phyloP scores from a whole-genome alignment of 352 stramenopile species.

The Globisporangium rhizosaccharum region DNA sequence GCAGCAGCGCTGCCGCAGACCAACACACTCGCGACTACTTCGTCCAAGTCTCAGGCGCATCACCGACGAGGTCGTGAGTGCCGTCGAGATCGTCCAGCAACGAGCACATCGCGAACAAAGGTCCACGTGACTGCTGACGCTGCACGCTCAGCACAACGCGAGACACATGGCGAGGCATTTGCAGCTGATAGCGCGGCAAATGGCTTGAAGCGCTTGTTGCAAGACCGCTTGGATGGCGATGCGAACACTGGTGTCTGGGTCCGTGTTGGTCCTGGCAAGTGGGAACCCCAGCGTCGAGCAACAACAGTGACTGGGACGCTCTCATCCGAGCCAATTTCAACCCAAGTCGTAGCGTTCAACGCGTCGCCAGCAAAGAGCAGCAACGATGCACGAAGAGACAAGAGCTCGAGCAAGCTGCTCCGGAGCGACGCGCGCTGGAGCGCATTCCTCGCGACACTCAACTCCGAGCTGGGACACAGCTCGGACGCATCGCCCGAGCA shows the following conservation, averaged over 20 bases:
- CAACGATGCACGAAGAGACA: background rate
- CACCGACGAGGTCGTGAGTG: too few relatives aligned
- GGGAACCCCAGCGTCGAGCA: slow-evolving; percentile 12
- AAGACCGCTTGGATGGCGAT: slow-evolving; percentile 3
- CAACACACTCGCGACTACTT: background rate
- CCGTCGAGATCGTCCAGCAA: too few relatives aligned
- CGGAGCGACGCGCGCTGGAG: slow-evolving; percentile 25
- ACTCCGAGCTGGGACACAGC: slow-evolving; percentile 12
- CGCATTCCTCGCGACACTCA: slow-evolving; percentile 15
- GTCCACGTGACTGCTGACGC: slow-evolving; percentile 1
- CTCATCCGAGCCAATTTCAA: slow-evolving; percentile 2
- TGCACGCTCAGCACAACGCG: background rate
- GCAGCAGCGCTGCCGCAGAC: background rate
- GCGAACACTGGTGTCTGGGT: slow-evolving; percentile 16
- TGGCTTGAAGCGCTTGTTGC: background rate
- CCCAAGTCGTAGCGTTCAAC: slow-evolving; percentile 11
- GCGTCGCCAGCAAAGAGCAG: background rate
- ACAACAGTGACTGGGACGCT: background rate
- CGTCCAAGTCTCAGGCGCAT: too few relatives aligned
- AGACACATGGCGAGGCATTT: background rate
- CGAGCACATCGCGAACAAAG: background rate
- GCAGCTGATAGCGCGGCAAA: background rate
- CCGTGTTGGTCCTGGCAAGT: slow-evolving; percentile 18
- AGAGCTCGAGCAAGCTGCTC: slow-evolving; percentile 19
- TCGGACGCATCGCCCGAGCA: slow-evolving; percentile 1